phyloP scores from a whole-genome alignment of 2,329 filamentous ascomycete genomes.

The Neonectria sp. region DNA sequence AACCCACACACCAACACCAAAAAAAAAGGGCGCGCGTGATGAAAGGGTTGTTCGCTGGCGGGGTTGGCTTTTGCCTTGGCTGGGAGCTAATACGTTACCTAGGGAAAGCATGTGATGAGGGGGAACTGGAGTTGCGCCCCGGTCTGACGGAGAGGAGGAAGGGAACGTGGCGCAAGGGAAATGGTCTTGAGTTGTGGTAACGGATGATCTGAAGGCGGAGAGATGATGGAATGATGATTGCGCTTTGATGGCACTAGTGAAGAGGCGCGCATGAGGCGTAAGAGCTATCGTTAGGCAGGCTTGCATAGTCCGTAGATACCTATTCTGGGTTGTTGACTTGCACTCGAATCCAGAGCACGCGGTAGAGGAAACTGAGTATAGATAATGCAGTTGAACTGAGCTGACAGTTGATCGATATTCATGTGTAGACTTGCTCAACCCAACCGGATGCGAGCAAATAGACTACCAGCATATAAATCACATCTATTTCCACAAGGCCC shows the following conservation, averaged over 20 bases:
- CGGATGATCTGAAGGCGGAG: background rate
- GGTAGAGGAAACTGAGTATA: background rate
- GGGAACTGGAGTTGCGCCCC: background rate
- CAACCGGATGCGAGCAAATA: background rate
- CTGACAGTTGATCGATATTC: background rate
- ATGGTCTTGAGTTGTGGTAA: background rate
- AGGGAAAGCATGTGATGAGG: conserved; percentile 11
- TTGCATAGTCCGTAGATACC: background rate
- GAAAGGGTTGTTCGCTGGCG: background rate
- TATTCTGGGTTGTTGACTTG: background rate
- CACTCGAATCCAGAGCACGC: background rate
- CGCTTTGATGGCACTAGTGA: background rate
- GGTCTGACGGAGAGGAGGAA: background rate
- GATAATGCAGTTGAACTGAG: background rate
- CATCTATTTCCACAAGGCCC: conserved; percentile 16
- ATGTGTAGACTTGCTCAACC: background rate
- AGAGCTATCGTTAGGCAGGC: background rate
- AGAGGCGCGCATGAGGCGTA: background rate
- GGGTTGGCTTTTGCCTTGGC: conserved; percentile 2
- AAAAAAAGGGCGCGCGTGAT: background rate
- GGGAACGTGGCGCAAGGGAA: background rate
- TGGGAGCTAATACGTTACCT: background rate
- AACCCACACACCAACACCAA: background rate
- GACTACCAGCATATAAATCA: background rate
- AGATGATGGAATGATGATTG: background rate